Conservation (phyloP, 306 rosid genomes). For the Prunus mongolica region DNA sequence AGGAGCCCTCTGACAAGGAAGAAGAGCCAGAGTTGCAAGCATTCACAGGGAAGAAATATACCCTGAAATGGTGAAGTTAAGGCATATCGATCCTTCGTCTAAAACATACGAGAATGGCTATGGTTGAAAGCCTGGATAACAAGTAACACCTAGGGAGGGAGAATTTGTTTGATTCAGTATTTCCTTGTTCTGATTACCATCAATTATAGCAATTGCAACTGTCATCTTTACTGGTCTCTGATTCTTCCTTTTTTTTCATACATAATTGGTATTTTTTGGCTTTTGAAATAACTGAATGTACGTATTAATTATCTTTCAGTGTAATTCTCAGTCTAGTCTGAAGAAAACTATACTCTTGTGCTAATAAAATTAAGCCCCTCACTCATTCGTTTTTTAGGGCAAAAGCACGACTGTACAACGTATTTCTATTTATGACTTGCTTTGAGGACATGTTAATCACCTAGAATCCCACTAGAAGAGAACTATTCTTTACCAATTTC, state of each 20-base stretch:
- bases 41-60: slow-evolving; percentile 14
- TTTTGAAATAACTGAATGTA: background rate
- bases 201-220: no score
- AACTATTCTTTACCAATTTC: no score
- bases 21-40: background rate
- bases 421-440: no score
- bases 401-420: no score
- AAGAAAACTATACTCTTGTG: background rate
- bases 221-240: background rate
- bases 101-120: background rate
- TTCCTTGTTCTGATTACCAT: background rate
- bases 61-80: background rate
- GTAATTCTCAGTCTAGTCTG: background rate
- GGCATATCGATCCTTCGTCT: background rate
- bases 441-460: no score
- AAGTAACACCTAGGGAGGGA: background rate
- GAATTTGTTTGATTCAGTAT: background rate
- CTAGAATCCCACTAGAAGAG: no score
- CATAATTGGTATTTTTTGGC: background rate
- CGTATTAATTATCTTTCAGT: background rate
- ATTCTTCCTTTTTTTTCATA: background rate
- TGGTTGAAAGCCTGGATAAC: background rate
- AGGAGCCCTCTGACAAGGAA: background rate
- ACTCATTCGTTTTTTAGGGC: no score
- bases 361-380: no score